Percentiles rank a stretch among this genome's conserved stretches.
These are phyloP conservation scores for Trichothecium roseum DNA, from an alignment of 2,329 filamentous ascomycete genomes.

Conservation along the genomic window DNA sequence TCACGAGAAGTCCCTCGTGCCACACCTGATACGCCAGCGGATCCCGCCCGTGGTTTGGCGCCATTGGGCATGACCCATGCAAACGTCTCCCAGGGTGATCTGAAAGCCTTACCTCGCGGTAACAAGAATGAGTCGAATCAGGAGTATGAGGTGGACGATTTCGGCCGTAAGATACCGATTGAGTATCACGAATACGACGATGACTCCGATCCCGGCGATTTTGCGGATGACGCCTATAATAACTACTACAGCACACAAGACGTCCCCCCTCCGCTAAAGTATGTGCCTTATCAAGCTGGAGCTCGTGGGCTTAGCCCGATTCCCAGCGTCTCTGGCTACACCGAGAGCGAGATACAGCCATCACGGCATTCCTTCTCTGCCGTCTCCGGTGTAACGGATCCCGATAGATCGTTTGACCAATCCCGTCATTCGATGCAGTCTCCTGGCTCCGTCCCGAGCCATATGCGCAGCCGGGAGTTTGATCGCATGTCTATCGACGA, in stretches of 20 bases:
- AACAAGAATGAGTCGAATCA: constrained; percentile 29
- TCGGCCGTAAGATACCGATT: constrained; percentile 28
- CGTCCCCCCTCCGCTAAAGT: constrained; percentile 53
- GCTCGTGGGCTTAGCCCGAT: constrained; percentile 75
- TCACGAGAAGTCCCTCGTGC: constrained; percentile 40
- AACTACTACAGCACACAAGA: constrained; percentile 49
- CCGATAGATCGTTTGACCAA: constrained; percentile 39
- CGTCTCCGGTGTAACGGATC: constrained; percentile 32
- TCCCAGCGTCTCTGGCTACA: constrained; percentile 83
- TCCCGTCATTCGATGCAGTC: constrained; percentile 20
- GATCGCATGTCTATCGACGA: constrained; percentile 47
- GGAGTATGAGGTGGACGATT: constrained; percentile 37
- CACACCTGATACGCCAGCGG: constrained; percentile 6
- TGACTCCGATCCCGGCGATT: constrained; percentile 27
- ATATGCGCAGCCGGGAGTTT: constrained; percentile 37
- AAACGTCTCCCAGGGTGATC: constrained; percentile 49
- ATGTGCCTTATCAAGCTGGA: constrained; percentile 58
- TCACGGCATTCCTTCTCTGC: constrained; percentile 48
- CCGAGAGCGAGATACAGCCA: constrained; percentile 48
- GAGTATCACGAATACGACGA: constrained; percentile 19
- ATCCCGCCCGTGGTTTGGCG: constrained; percentile 36
- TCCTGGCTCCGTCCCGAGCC: constrained; percentile 24
- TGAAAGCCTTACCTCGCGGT: constrained; percentile 41
- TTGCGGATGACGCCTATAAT: constrained; percentile 22
- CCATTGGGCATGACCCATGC: constrained; percentile 58